phyloP scores from a whole-genome alignment of 345 rosid species.

The Citrus hindsii region DNA sequence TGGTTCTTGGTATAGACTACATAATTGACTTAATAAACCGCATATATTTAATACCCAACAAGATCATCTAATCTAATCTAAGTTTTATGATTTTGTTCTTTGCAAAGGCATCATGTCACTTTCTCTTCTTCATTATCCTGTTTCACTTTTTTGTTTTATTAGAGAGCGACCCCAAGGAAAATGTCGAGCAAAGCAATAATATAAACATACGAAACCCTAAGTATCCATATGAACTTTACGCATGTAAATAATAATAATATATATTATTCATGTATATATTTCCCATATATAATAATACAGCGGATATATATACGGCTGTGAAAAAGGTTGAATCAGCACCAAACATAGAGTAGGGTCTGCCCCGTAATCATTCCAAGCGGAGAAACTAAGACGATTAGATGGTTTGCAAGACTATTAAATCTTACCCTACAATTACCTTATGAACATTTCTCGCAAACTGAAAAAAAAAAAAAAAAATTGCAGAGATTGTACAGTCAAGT shows the following conservation, averaged over 20 bases:
- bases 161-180: neutral
- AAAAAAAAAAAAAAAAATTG: neutral
- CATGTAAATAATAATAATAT: too few relatives aligned
- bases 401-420: slow-evolving; percentile 6
- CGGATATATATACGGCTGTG: slow-evolving; percentile 13
- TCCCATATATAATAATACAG: neutral
- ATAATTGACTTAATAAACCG: neutral
- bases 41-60: neutral
- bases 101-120: neutral
- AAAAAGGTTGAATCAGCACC: slow-evolving; percentile 7
- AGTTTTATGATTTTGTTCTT: neutral
- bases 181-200: neutral
- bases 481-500: neutral
- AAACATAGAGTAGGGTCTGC: slow-evolving; percentile 9
- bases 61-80: neutral
- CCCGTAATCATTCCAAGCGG: slow-evolving; percentile 17
- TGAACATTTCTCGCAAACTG: neutral
- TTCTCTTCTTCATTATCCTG: neutral
- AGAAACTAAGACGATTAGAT: slow-evolving; percentile 23
- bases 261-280: neutral
- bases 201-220: neutral
- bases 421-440: slow-evolving; percentile 1
- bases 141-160: too few relatives aligned
- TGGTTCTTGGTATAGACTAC: neutral
- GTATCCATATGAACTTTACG: neutral